A percentile compares a stretch with the other conserved stretches of the same genome.
Evolutionary conservation across 139 green algal genomes (phyloP).

Genomic region (Closterium sp.): DNA sequence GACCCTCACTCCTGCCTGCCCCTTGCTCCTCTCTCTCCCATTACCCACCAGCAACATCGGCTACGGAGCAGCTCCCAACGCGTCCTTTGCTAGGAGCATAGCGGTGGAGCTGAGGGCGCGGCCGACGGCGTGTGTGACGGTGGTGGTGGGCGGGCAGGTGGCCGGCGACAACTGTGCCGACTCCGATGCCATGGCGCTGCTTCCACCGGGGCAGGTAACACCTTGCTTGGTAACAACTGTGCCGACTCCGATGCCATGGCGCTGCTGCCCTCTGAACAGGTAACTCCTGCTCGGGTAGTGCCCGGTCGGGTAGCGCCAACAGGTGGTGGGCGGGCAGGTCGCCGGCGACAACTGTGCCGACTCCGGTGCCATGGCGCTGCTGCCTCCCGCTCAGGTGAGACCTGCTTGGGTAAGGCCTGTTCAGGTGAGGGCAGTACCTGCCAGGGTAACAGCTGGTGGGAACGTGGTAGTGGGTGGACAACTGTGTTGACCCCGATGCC

Average conservation of each 20-base stretch:
- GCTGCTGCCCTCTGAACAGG: not conserved
- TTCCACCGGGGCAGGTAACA: not conserved
- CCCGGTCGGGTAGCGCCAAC: too few relatives aligned
- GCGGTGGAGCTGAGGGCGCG: not conserved
- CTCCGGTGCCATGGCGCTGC: too few relatives aligned
- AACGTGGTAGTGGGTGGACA: too few relatives aligned
- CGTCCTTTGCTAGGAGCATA: not conserved
- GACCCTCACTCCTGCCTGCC: not conserved
- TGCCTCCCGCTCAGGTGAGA: too few relatives aligned
- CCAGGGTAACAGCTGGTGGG: too few relatives aligned
- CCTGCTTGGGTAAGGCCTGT: too few relatives aligned
- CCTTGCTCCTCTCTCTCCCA: not conserved
- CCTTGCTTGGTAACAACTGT: not conserved
- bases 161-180: not conserved
- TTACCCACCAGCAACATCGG: not conserved
- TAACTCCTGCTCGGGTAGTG: not conserved
- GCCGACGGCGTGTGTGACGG: not conserved
- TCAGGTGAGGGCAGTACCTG: too few relatives aligned
- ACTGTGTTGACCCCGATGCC: too few relatives aligned
- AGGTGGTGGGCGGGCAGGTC: too few relatives aligned
- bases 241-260: not conserved
- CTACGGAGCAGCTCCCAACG: not conserved
- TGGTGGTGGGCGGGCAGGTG: not conserved
- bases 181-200: not conserved
- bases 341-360: too few relatives aligned